Base-by-base conservation (phyloP, 2,329 filamentous ascomycete species). In the Corynespora cassiicola region DNA sequence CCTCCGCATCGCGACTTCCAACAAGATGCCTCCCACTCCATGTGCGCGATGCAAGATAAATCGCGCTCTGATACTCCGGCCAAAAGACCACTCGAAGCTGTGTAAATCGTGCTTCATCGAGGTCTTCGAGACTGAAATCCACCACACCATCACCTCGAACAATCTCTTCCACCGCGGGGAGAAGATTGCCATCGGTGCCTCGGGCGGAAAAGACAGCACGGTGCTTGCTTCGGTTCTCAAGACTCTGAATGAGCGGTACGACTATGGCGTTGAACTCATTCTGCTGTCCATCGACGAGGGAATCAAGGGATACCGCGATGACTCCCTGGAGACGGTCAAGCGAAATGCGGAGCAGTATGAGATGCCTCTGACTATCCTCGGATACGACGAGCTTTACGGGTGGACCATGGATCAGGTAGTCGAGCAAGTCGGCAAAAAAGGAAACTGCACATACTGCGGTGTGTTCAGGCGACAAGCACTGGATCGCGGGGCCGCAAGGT, bases 401-500 rank as follows among this genome's bases (percentile, higher is more conserved):
- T 99, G 94, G 94, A 96, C 91, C 1, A 99, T 99, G 94, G 94
- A 99, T 62, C 90, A 97, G 63, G 94, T 99, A 7, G 95, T 99
- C 4, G 88, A 91, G 58, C 89, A 92, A 31, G 88, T 99, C 33
- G 94, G 94, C 10, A 97, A 96, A 74, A 97, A 96, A 69, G 91
- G 92, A 19, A 99, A 99, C 70, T 99, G 94, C 78, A 99, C 95
- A 19, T 99, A 99, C 63, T 99, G 94, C 61, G 94, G 94, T 10
- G 94, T 99, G 12, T 99, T 99, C 65, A 80, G 94, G 36, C 81
- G 95, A 42, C 94, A 99, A 72, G 94, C 94, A 2, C 77, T 99
- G 21, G 94, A 99, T 66, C 84, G 94, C 7, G 94, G 94, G 12
- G 90, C 94, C 5, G 91, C 90, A 56, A 85, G 87, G 68, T 73